Evolutionary conservation across 257 asterid genomes (phyloP).

Genomic region (Przewalskia tangutica): DNA sequence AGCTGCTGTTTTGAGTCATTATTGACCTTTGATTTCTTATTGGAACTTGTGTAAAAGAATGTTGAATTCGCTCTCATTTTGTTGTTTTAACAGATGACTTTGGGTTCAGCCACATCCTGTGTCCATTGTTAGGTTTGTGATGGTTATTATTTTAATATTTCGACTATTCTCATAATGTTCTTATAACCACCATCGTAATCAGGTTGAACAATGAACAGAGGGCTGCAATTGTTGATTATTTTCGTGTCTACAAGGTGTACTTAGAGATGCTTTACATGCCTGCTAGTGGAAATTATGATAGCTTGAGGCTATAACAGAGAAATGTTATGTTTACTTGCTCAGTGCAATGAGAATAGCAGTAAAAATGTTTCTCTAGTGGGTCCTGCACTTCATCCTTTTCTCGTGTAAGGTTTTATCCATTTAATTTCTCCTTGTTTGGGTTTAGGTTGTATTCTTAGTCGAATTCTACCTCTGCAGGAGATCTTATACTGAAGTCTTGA

Average conservation of each 20-base stretch:
- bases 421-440: neutral
- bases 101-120: constrained; percentile 74
- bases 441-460: neutral
- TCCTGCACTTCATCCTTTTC: constrained; percentile 67
- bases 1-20: neutral
- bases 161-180: neutral
- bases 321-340: constrained; percentile 10
- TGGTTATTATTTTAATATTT: neutral
- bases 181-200: constrained; percentile 6
- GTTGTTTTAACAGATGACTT: constrained; percentile 57
- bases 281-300: neutral
- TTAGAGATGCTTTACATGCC: neutral
- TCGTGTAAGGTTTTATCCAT: constrained; percentile 48
- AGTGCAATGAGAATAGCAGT: constrained; percentile 77
- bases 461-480: too few species aligned
- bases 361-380: constrained; percentile 54
- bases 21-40: neutral
- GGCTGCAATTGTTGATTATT: constrained; percentile 72
- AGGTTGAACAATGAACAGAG: constrained; percentile 87
- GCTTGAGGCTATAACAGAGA: neutral
- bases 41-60: neutral
- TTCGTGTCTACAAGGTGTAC: constrained; percentile 86
- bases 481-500: too few species aligned
- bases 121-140: constrained; percentile 99
- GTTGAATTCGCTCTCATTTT: neutral